A percentile compares a stretch with the other conserved stretches of the same genome.
phyloP scores from a whole-genome alignment of 306 rosid species.

The Cucumis melo region DNA sequence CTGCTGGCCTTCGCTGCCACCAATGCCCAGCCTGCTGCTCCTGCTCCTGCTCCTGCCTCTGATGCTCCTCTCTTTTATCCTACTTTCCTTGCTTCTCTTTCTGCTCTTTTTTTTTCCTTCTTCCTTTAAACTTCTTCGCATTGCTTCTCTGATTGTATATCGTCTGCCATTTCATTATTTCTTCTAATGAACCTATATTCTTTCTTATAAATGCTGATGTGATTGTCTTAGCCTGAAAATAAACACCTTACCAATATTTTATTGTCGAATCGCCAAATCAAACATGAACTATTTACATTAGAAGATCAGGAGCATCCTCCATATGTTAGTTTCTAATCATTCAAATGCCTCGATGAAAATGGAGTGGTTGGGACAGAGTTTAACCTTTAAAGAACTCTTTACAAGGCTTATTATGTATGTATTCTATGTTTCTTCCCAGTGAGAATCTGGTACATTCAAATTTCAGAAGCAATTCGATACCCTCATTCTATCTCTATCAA shows the following conservation, averaged over 20 bases:
- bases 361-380: neutral
- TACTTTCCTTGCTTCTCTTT: conserved; percentile 2
- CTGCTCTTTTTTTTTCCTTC: conserved; percentile 5
- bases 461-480: neutral
- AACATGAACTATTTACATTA: neutral
- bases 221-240: neutral
- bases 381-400: neutral
- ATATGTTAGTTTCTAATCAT: neutral
- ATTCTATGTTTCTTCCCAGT: neutral
- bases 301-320: neutral
- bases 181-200: neutral
- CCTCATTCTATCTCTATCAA: neutral
- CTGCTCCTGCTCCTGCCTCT: conserved; percentile 6
- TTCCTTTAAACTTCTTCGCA: neutral
- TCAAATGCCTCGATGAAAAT: neutral
- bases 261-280: neutral
- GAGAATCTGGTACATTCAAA: neutral
- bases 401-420: neutral
- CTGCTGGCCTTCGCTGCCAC: neutral
- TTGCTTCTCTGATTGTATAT: conserved; percentile 1
- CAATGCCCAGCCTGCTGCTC: neutral
- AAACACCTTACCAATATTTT: neutral
- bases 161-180: neutral
- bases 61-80: conserved; percentile 6
- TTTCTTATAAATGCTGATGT: neutral